Percentiles rank a stretch among this genome's conserved stretches.
Evolutionary conservation across 2,329 filamentous ascomycete species (phyloP).

Genomic region (Bipolaris oryzae): DNA sequence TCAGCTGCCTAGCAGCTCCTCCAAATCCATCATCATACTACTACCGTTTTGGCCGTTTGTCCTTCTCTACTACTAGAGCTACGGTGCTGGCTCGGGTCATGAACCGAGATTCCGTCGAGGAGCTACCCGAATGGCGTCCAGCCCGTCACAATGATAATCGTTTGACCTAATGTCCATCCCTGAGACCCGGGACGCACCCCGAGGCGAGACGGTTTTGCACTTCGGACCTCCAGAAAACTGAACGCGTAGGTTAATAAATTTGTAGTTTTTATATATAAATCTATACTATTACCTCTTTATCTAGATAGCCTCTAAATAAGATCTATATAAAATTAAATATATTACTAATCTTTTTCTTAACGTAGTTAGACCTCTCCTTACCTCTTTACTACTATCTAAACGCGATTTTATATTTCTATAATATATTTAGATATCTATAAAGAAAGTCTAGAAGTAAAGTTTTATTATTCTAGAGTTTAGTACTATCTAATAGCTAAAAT

Average conservation of each 20-base stretch:
- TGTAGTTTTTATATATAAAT: not conserved
- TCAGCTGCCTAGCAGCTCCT: too few species aligned
- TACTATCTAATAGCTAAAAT: not conserved
- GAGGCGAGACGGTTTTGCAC: conserved; percentile 3
- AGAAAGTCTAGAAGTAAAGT: not conserved
- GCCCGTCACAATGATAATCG: too few species aligned
- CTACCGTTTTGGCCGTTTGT: too few species aligned
- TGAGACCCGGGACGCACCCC: not conserved
- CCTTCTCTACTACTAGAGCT: too few species aligned
- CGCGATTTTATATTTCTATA: not conserved
- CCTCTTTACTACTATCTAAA: not conserved
- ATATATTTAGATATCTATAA: not conserved
- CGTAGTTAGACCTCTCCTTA: not conserved
- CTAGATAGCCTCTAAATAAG: not conserved
- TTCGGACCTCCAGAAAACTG: not conserved
- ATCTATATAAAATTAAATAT: not conserved
- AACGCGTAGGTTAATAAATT: not conserved
- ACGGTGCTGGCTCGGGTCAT: too few species aligned
- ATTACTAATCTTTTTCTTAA: not conserved
- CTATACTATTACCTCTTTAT: not conserved
- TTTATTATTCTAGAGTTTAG: not conserved
- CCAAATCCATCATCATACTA: too few species aligned
- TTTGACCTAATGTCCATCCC: conserved; percentile 6
- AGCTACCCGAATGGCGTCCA: too few species aligned
- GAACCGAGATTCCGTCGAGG: too few species aligned